Percentiles rank a stretch among this genome's conserved stretches.
Conservation (phyloP, 805 yeast genomes). For the Metschnikowia lachancei region DNA sequence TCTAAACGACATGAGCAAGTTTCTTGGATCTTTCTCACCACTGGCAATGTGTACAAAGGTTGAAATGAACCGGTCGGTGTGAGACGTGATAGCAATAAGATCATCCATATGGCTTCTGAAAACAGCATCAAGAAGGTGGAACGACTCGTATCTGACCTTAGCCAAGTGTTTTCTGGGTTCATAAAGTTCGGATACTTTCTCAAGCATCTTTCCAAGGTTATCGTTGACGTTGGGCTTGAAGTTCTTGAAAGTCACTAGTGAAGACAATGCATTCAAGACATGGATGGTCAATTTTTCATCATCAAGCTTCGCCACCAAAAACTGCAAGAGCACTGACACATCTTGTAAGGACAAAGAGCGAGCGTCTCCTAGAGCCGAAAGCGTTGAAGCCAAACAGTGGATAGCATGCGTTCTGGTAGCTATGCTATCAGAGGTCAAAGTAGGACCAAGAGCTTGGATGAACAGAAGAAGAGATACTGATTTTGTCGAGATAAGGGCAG, state of each 20-base stretch:
- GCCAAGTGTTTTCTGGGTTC: conserved; percentile 61
- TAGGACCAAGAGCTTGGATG: conserved; percentile 57
- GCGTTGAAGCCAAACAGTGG: conserved; percentile 39
- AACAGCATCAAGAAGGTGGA: conserved; percentile 45
- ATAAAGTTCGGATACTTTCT: conserved; percentile 31
- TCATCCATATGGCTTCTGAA: conserved; percentile 27
- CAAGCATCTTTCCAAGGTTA: conserved; percentile 38
- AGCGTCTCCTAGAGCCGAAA: conserved; percentile 27
- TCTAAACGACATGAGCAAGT: conserved; percentile 67
- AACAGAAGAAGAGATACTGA: conserved; percentile 47
- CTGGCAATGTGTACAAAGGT: conserved; percentile 66
- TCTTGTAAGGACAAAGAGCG: conserved; percentile 42
- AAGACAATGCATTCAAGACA: conserved; percentile 51
- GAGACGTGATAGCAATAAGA: conserved; percentile 16
- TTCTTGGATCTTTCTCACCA: conserved; percentile 94
- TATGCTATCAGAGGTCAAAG: conserved; percentile 59
- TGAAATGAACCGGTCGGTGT: conserved; percentile 46
- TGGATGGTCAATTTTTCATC: conserved; percentile 56
- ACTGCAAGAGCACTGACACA: conserved; percentile 49
- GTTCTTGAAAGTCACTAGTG: conserved; percentile 52
- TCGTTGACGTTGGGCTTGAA: conserved; percentile 34
- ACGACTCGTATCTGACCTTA: conserved; percentile 57
- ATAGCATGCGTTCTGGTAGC: conserved; percentile 47
- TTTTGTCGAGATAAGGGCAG: conserved; percentile 22
- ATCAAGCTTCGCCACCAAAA: conserved; percentile 63